Base-by-base conservation (phyloP, 805 yeast species). In the Ogataea paraovalis region DNA sequence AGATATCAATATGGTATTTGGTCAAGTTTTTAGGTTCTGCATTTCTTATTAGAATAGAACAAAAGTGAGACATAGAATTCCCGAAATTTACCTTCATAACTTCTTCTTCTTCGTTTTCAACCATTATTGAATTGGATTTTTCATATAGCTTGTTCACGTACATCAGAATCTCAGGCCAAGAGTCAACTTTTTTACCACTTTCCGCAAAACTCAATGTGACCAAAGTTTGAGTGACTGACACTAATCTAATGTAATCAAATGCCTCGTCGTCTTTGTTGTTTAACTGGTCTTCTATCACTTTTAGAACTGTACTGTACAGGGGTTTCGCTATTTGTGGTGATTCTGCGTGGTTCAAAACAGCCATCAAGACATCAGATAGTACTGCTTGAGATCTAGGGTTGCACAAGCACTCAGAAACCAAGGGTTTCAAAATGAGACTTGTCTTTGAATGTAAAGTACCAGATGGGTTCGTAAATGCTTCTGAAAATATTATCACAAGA, bases 401-500 rank as follows among this genome's bases (percentile, higher is more conserved):
- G 43, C 13, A 43, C 20, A 64, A 47, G 40, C 61, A 58, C 10
- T 53, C 49, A 8, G 48, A 41, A 6, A 58, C 47, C 9, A 73
- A 54, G 2, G 69, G 67, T 2, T 71, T 65, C 39, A 87, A 60
- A 5, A 88, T 79, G 0, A 66, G 45, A 1, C 71, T 61, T 0
- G 90, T 71, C 60, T 81, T 87, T 1, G 96, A 85, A 62, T 92
- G 96, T 50, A 91, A 71, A 0, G 85, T 74, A 4, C 79, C 85
- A 13, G 77, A 76, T 0, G 96, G 81, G 40, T 88, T 82, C 52
- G 78, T 83, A 62, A 91, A 71, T 0, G 97, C 71, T 59, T 88
- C 96, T 2, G 89, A 72, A 59, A 82, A 82, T 38, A 91, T 72
- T 5, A 74, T 72, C 2, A 79, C 72, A 39, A 87, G 62, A 0